Percentiles rank a stretch among this genome's conserved stretches.
Conservation (phyloP, 2,329 filamentous ascomycete species). For the Fusarium tjaetaba region DNA sequence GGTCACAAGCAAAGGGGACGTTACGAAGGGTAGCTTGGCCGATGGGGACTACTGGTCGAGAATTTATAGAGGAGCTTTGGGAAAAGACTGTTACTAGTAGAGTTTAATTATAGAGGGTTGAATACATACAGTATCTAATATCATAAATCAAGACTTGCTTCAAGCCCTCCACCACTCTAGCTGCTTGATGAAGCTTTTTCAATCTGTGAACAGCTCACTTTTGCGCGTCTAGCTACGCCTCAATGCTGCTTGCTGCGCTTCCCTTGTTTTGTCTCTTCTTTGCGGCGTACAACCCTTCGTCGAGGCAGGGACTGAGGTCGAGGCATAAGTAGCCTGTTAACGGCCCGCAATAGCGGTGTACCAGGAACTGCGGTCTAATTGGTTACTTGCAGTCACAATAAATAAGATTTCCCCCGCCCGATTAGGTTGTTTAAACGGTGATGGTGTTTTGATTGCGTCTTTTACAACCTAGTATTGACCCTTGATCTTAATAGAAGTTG, state of each 20-base stretch:
- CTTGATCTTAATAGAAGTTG: fast-evolving
- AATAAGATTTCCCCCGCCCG: fast-evolving
- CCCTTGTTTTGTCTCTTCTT: neutral
- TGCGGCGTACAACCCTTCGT: neutral
- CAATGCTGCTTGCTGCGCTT: neutral
- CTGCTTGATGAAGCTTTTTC: too few relatives aligned
- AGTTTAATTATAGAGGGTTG: neutral
- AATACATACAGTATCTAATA: neutral
- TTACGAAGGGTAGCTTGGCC: neutral
- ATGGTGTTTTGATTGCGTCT: neutral
- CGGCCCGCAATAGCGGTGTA: neutral
- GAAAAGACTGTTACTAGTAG: neutral
- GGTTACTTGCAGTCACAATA: fast-evolving
- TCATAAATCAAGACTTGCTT: too few relatives aligned
- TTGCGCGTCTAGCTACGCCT: neutral
- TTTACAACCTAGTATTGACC: neutral
- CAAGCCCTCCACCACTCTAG: too few relatives aligned
- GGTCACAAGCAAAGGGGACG: neutral
- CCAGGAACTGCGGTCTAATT: too few relatives aligned
- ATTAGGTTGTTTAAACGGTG: neutral
- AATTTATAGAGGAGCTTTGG: constrained; percentile 1
- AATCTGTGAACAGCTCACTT: too few relatives aligned
- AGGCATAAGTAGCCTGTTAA: neutral
- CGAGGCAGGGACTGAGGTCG: neutral
- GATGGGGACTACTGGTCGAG: fast-evolving